These are phyloP conservation scores for Phytophthora kernoviae DNA, from an alignment of 352 stramenopile species.

Conservation along the genomic window DNA sequence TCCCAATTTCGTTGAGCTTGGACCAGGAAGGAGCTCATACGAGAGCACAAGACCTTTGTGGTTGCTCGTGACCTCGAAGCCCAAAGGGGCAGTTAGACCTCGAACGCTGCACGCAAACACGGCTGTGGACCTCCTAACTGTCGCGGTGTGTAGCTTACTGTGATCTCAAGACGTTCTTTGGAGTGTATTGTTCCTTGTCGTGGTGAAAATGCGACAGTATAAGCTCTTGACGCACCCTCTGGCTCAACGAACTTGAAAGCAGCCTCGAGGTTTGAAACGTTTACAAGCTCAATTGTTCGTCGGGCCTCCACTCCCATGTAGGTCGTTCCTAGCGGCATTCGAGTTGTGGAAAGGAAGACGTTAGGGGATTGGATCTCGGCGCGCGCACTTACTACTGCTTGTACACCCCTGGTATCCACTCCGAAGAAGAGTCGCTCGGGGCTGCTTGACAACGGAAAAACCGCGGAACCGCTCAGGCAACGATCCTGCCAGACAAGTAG, in stretches of 20 bases:
- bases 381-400: constrained; percentile 49
- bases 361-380: constrained; percentile 81
- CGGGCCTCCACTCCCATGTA: constrained; percentile 67
- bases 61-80: constrained; percentile 62
- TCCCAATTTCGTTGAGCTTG: background rate
- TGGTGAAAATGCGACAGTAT: constrained; percentile 51
- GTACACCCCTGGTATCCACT: background rate
- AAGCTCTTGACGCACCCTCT: constrained; percentile 53
- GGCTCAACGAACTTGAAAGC: constrained; percentile 79
- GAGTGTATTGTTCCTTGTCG: constrained; percentile 54
- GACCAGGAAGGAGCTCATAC: constrained; percentile 61
- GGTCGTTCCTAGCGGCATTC: constrained; percentile 58
- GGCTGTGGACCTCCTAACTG: constrained; percentile 54
- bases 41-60: constrained; percentile 81
- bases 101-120: constrained; percentile 70
- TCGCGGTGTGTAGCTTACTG: constrained; percentile 60
- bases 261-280: constrained; percentile 80
- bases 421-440: constrained; percentile 34
- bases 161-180: constrained; percentile 61
- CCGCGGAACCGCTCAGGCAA: constrained; percentile 70
- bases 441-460: constrained; percentile 46
- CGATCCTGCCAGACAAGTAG: constrained; percentile 56
- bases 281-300: constrained; percentile 61
- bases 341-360: constrained; percentile 64
- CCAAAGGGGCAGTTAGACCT: constrained; percentile 60